Conservation (phyloP, 192 early-diverging fungal genomes). For the Dissophora globulifera region DNA sequence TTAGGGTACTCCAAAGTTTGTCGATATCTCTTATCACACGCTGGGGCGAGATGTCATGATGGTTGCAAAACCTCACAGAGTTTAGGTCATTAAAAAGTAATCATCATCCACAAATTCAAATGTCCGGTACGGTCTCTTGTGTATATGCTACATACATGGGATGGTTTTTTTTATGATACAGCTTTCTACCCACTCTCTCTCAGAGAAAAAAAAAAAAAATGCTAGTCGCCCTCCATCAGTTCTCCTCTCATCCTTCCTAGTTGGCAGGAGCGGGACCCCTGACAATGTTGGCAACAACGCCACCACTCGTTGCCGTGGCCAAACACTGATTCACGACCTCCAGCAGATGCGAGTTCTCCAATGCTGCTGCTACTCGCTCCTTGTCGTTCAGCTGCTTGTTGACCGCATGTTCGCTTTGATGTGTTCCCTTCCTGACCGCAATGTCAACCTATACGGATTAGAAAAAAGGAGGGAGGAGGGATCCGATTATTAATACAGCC, state of each 20-base stretch:
- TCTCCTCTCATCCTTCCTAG: too few species aligned
- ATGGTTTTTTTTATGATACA: too few species aligned
- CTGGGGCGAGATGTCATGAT: conserved; percentile 45
- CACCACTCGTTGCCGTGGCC: conserved; percentile 63
- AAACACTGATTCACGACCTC: conserved; percentile 96
- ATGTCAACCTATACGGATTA: conserved; percentile 86
- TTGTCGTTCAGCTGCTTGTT: conserved; percentile 99
- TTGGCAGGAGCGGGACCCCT: conserved; percentile 34
- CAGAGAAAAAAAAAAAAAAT: too few species aligned
- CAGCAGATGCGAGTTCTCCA: conserved; percentile 93
- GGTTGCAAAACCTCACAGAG: conserved; percentile 25
- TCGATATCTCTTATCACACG: conserved; percentile 26
- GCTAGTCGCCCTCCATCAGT: too few species aligned
- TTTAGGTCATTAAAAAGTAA: background rate
- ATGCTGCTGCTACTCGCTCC: conserved; percentile 96
- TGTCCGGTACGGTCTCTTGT: too few species aligned
- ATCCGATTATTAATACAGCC: background rate
- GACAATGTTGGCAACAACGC: conserved; percentile 52
- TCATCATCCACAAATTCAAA: background rate
- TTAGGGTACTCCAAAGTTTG: conserved; percentile 28
- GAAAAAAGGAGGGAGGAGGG: background rate
- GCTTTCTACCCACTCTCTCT: too few species aligned
- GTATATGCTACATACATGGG: too few species aligned
- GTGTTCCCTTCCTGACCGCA: conserved; percentile 88
- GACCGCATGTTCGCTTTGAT: conserved; percentile 94